Evolutionary conservation across 1,284 basidiomycete species (phyloP), one percentile per base, ranked within the genome.

Genomic region (Ceratobasidium sp.): DNA sequence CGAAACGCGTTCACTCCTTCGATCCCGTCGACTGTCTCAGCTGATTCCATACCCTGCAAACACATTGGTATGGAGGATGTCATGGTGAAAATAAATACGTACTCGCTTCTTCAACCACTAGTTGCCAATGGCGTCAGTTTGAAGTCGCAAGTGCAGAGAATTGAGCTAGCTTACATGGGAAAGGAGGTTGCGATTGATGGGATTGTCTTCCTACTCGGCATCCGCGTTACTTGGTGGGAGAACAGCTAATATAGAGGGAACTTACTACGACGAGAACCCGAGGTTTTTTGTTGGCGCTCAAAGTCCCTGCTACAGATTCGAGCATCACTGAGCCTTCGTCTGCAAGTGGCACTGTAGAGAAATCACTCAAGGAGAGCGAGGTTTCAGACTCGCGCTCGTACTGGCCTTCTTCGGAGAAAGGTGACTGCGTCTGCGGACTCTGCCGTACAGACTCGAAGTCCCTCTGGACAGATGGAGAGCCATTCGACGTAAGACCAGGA

Each of bases 1-100:
- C 88, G 86, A 81, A 93, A 97, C 29, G 90, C 84, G n/a, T 89
- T 88, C 19, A 98, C 94, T 15, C 95, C 95, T 75, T 94, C 90
- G 66, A 89, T 88, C 7, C 96, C 96, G 79, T 98, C 93, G 1
- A 90, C 89, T 0, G 96, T 95, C 79, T 94, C 91, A 53, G 89
- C 85, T 79, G 87, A 93, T 62, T 93, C 89, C 80, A 92, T 94
- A 22, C 92, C 92, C 91, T 94, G 65, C 14, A 11, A 69, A 76
- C 41, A 65, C 4, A 41, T 41, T 41, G 11, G 36, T 5, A 5
- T 41, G 48, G 76, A 36, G 29, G 71, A 22, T 56, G 47, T 78
- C 41, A 79, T 65, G 54, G 73, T 27, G 54, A 51, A 69, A 64
- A 29, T 44, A 59, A 57, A 36, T 17, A 73, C 90, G 81, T 87